Evolutionary conservation across 2,329 filamentous ascomycete genomes (phyloP).

Genomic region (Penicillium corylophilum): DNA sequence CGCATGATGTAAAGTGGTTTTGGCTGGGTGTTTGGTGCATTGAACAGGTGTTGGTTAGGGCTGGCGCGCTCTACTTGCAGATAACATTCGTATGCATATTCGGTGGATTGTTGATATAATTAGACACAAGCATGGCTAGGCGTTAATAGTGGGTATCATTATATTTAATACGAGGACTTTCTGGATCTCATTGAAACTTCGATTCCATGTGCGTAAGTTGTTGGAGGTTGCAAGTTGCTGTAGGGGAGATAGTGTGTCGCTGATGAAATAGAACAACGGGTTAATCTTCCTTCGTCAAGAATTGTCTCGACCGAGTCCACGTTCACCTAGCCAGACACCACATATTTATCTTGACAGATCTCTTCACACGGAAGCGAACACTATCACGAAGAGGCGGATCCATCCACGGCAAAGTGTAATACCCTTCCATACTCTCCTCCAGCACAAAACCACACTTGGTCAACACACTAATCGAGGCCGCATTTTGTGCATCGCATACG

Average conservation of each 20-base stretch:
- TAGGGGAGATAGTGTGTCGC: too few relatives aligned
- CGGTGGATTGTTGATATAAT: background rate
- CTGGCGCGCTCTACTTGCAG: background rate
- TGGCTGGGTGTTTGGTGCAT: background rate
- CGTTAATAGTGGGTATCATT: background rate
- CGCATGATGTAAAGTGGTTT: slow-evolving; percentile 28
- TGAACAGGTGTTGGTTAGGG: background rate
- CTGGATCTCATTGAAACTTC: background rate
- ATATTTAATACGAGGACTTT: background rate
- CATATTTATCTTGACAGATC: background rate
- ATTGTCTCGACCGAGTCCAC: background rate
- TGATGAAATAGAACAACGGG: background rate
- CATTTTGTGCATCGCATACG: slow-evolving; percentile 9
- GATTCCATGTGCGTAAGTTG: background rate
- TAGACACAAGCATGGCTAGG: background rate
- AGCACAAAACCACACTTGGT: slow-evolving; percentile 9
- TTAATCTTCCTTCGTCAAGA: background rate
- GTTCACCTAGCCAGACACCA: background rate
- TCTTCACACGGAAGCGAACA: slow-evolving; percentile 3
- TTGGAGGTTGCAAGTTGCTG: background rate
- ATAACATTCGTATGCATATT: background rate
- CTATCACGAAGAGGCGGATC: slow-evolving; percentile 6
- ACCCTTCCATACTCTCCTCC: slow-evolving; percentile 1
- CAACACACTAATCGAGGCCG: slow-evolving; percentile 5
- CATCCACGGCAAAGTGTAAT: slow-evolving; percentile 13